Base-by-base conservation (phyloP, 2,329 filamentous ascomycete genomes). In the Nothomitra cinnamomea region DNA sequence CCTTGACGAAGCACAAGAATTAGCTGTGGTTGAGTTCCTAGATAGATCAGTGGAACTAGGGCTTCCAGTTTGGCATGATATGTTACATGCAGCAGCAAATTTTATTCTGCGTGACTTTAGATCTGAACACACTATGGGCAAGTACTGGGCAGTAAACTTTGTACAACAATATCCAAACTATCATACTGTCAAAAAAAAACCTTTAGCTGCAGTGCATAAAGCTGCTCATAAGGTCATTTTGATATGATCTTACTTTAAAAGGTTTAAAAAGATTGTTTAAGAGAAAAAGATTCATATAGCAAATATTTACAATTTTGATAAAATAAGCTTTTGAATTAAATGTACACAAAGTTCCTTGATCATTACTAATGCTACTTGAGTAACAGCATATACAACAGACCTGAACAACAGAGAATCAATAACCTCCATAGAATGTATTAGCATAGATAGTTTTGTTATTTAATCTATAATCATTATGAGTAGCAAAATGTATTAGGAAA, bases 271-370 rank as follows among this genome's bases (percentile, higher is more conserved):
- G 24, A 51, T 41, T 2, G 25, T 53, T 8, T 17, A 49, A n/a
- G 21, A 56, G 24, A 22, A 54, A 15, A 48, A 19, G 8, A 56
- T 57, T 21, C 19, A 54, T 10, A 35, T 54, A 19, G 7, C 2
- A 3, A 51, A 57, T 55, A 41, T 52, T 3, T 57, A 53, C n/a
- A 57, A 57, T 41, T 38, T 57, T 10, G 55, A 57, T 32, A 54
- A 57, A 32, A 56, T 22, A 22, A 43, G 56, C 7, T 56, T 57
- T 51, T 28, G 25, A 22, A 56, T 55, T 24, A 52, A 55, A 2
- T 49, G 35, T 19, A 54, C 51, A 25, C 47, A 43, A 49, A 32
- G 53, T 19, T 41, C 54, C 15, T 40, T 38, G 48, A 22, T 57
- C 22, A 53, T 56, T 21, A 57, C 45, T 8, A 2, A 41, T n/a